Base-by-base conservation (phyloP, 176 grass and related monocot genomes). In the Phoenix roebelenii region DNA sequence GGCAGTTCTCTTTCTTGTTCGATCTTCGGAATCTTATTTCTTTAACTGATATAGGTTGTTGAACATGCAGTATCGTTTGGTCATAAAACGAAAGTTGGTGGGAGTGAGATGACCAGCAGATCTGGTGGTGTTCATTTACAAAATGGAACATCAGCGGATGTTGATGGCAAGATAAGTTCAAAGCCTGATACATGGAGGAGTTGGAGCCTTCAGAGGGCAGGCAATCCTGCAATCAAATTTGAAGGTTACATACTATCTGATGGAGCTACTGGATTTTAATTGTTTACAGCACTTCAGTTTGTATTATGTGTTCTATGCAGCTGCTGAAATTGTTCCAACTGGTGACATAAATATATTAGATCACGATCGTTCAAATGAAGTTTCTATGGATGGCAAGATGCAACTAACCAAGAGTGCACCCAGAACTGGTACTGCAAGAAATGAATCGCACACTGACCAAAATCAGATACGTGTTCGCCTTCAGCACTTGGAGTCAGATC, bases 401-500 rank as follows among this genome's bases (percentile, higher is more conserved):
- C 76, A 64, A 49, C 68, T 73, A 80, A 57, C 70, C 60, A 74
- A 73, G 55, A 80, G 65, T 51, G 60, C 39, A n/a, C 59, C 16
- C 60, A 17, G 54, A 72, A 76, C 65, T 64, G 55, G 76, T 56
- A 74, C 64, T 80, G 64, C 48, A 59, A 66, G 24, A 60, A 72
- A 67, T 22, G 64, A 16, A 70, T 51, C 20, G 51, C 39, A 28
- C 32, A 44, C 56, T 70, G 84, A 85, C 66, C 72, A 72, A 75
- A 83, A 78, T 57, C 69, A 98, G 52, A 88, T 88, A 80, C 72
- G 63, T 59, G 51, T 49, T 57, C 78, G 76, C 32, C 76, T 98
- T 80, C 84, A 92, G 26, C 78, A 50, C 60, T 80, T 98, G 67
- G 93, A 92, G 60, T 63, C 77, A 29, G 82, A 84, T 74, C 87